Evolutionary conservation across 2,329 filamentous ascomycete genomes (phyloP).

Genomic region (Ophiostoma sp.): DNA sequence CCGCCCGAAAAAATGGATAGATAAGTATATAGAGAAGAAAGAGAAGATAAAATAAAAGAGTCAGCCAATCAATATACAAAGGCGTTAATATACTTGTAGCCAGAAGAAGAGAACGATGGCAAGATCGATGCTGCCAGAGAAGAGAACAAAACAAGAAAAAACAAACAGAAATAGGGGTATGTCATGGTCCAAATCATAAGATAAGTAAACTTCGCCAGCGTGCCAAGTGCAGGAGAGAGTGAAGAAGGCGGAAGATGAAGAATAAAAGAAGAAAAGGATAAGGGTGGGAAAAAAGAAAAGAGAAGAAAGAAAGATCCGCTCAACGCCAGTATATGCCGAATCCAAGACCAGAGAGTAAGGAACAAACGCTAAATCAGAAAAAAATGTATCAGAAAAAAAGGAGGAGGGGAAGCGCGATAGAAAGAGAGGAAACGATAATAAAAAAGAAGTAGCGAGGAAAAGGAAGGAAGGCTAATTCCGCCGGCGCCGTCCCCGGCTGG

Average conservation of each 20-base stretch:
- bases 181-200: slow-evolving; percentile 3
- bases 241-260: background rate
- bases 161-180: slow-evolving; percentile 8
- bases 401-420: too few relatives aligned
- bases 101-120: background rate
- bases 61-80: background rate
- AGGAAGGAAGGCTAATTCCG: background rate
- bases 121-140: background rate
- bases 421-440: background rate
- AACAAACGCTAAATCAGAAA: background rate
- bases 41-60: background rate
- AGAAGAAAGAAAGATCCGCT: background rate
- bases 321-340: background rate
- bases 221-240: background rate
- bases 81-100: background rate
- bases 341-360: background rate
- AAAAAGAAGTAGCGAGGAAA: background rate
- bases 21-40: background rate
- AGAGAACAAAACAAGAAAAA: background rate
- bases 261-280: background rate
- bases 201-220: background rate
- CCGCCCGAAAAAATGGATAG: background rate
- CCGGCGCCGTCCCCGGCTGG: slow-evolving; percentile 67
- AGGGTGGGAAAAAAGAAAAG: background rate
- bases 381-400: background rate